These are phyloP conservation scores for Ophidiomyces ophidiicola DNA, from an alignment of 2,329 filamentous ascomycete species.

Conservation along the genomic window DNA sequence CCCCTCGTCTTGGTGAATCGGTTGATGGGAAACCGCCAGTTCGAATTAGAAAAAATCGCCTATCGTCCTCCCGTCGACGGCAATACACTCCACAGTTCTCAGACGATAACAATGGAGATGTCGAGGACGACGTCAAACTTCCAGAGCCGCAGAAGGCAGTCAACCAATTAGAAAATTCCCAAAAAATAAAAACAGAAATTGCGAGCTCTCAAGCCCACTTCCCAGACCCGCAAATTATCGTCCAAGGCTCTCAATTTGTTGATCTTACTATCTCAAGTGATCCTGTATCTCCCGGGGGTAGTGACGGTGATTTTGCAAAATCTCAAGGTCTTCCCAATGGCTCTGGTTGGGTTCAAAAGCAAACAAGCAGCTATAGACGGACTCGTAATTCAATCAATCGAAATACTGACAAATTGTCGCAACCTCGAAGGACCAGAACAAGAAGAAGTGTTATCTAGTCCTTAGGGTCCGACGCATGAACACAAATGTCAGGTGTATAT, in stretches of 20 bases:
- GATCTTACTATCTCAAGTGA: constrained; percentile 32
- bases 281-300: constrained; percentile 18
- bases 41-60: neutral
- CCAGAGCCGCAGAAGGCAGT: neutral
- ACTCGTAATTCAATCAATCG: neutral
- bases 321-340: constrained; percentile 22
- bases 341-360: constrained; percentile 23
- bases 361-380: neutral
- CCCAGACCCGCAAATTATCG: constrained; percentile 13
- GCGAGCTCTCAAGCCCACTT: neutral
- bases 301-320: constrained; percentile 23
- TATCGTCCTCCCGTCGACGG: constrained; percentile 1
- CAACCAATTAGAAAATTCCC: neutral
- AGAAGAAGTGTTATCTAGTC: constrained; percentile 8
- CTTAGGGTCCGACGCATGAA: too few relatives aligned
- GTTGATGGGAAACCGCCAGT: too few relatives aligned
- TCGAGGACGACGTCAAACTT: neutral
- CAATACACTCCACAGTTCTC: neutral
- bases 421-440: neutral
- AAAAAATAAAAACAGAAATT: constrained; percentile 6
- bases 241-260: constrained; percentile 20
- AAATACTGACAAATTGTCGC: neutral
- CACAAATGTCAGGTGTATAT: too few relatives aligned
- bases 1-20: neutral
- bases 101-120: neutral